Percentiles rank a stretch among this genome's conserved stretches.
Evolutionary conservation across 495 filamentous ascomycete species (phyloP).

Genomic region (Talaromyces proteolyticus): DNA sequence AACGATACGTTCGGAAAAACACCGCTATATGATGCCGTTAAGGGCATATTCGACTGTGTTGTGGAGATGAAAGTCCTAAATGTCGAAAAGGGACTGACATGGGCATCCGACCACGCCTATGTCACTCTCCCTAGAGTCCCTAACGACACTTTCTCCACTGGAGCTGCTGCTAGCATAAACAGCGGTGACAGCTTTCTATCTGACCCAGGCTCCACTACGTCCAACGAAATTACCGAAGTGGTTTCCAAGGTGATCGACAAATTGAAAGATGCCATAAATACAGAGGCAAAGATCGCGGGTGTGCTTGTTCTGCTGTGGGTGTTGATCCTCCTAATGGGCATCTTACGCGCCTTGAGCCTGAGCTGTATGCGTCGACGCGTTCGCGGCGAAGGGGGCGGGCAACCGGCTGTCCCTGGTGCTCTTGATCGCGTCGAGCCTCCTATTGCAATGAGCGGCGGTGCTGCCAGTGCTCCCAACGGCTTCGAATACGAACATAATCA

Average conservation of each 20-base stretch:
- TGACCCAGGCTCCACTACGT: slow-evolving; percentile 57
- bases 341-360: slow-evolving; percentile 55
- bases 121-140: slow-evolving; percentile 72
- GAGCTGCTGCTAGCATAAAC: slow-evolving; percentile 58
- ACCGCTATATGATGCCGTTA: slow-evolving; percentile 63
- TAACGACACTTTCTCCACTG: slow-evolving; percentile 78
- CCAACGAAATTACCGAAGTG: slow-evolving; percentile 75
- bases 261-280: slow-evolving; percentile 57
- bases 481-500: not conserved
- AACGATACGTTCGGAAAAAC: slow-evolving; percentile 78
- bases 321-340: slow-evolving; percentile 65
- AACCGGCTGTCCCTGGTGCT: slow-evolving; percentile 15
- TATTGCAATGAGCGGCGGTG: not conserved
- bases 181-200: slow-evolving; percentile 67
- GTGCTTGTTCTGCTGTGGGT: slow-evolving; percentile 69
- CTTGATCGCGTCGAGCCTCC: slow-evolving; percentile 2
- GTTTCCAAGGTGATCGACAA: slow-evolving; percentile 58
- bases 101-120: slow-evolving; percentile 81
- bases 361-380: slow-evolving; percentile 32
- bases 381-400: slow-evolving; percentile 43
- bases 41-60: slow-evolving; percentile 68
- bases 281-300: slow-evolving; percentile 71
- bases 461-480: slow-evolving; percentile 2
- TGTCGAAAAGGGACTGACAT: slow-evolving; percentile 80
- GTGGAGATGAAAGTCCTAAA: slow-evolving; percentile 69